Conservation (phyloP, 2,329 filamentous ascomycete genomes). For the Ceratocystis smalleyi region DNA sequence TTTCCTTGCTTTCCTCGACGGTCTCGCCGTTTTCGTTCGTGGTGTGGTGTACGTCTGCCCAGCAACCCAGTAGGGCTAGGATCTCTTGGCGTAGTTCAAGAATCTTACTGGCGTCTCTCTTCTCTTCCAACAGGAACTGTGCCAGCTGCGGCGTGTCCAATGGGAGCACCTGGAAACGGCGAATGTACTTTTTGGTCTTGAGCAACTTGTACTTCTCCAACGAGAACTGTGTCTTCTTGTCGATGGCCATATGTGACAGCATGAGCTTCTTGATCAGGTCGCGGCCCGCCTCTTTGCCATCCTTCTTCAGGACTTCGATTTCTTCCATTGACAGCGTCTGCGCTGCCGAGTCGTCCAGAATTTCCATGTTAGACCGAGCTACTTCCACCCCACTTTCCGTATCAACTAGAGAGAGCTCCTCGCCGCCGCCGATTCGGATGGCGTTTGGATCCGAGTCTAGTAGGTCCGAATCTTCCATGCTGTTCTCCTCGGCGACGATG, state of each 20-base stretch:
- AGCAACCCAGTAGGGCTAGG: slow-evolving; percentile 66
- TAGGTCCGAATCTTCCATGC: slow-evolving; percentile 29
- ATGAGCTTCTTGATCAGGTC: slow-evolving; percentile 89
- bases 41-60: slow-evolving; percentile 76
- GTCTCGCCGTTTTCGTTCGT: slow-evolving; percentile 25
- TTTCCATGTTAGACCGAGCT: slow-evolving; percentile 42
- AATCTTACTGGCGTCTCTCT: slow-evolving; percentile 56
- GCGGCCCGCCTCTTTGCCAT: slow-evolving; percentile 63
- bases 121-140: slow-evolving; percentile 64
- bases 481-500: slow-evolving; percentile 38
- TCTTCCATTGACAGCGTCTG: slow-evolving; percentile 66
- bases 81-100: slow-evolving; percentile 78
- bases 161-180: slow-evolving; percentile 70
- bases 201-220: slow-evolving; percentile 90
- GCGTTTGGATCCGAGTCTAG: slow-evolving; percentile 31
- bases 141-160: slow-evolving; percentile 63
- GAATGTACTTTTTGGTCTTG: slow-evolving; percentile 87
- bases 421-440: slow-evolving; percentile 26
- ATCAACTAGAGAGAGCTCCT: slow-evolving; percentile 30
- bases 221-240: slow-evolving; percentile 88
- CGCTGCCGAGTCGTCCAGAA: slow-evolving; percentile 45
- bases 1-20: slow-evolving; percentile 16
- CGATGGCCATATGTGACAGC: slow-evolving; percentile 72
- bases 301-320: slow-evolving; percentile 58
- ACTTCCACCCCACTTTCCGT: slow-evolving; percentile 29